A percentile compares a stretch with the other conserved stretches of the same genome.
These are phyloP conservation scores for Phytophthora pisi DNA, from an alignment of 352 stramenopile genomes.

Conservation along the genomic window DNA sequence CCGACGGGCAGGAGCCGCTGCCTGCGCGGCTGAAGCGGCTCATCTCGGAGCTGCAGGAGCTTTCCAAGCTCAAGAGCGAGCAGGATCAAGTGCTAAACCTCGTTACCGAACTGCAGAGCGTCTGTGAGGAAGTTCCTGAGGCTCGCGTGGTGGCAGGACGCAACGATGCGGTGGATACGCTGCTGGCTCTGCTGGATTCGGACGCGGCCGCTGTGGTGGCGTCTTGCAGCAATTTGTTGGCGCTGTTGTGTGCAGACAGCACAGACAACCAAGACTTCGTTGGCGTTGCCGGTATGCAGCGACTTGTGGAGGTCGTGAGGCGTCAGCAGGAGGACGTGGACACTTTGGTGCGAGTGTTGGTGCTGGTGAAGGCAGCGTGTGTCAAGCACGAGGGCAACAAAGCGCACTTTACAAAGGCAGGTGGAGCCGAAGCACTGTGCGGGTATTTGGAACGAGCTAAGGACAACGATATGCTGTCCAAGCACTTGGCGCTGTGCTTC, in stretches of 20 bases:
- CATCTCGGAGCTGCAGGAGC: conserved; percentile 33
- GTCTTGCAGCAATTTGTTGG: conserved; percentile 35
- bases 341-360: conserved; percentile 34
- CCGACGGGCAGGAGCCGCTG: conserved; percentile 22
- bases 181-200: conserved; percentile 45
- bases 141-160: conserved; percentile 66
- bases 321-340: conserved; percentile 14
- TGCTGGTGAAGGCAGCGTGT: conserved; percentile 48
- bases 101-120: conserved; percentile 32
- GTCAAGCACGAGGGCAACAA: conserved; percentile 78
- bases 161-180: conserved; percentile 56
- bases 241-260: conserved; percentile 49
- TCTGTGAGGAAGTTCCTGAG: conserved; percentile 55
- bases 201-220: conserved; percentile 11
- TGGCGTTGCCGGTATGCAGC: conserved; percentile 43
- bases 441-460: conserved; percentile 36
- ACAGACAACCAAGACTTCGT: conserved; percentile 74
- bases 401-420: conserved; percentile 56
- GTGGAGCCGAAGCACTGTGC: conserved; percentile 50
- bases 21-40: conserved; percentile 42
- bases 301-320: conserved; percentile 34
- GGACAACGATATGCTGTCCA: conserved; percentile 46
- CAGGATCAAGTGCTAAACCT: conserved; percentile 26
- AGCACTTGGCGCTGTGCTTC: conserved; percentile 55
- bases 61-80: conserved; percentile 2